phyloP scores from a whole-genome alignment of 2,329 filamentous ascomycete species.

The Hypoxylon rubiginosum region DNA sequence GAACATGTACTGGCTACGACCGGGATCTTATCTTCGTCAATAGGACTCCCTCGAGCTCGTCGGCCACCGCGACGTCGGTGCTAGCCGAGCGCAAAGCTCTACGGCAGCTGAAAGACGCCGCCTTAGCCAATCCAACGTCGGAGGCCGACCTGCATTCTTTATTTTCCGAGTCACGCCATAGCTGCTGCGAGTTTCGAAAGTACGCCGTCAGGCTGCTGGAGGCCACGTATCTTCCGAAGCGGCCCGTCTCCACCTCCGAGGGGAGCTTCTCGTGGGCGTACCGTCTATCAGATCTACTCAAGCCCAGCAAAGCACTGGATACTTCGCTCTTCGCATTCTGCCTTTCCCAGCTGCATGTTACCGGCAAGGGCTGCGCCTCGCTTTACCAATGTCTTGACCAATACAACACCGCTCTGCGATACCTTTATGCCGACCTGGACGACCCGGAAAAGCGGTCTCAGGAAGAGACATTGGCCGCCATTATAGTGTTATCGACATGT shows the following conservation, averaged over 20 bases:
- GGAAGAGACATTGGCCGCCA: conserved; percentile 42
- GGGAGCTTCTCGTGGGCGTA: conserved; percentile 38
- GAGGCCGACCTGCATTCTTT: conserved; percentile 22
- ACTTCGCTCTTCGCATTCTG: conserved; percentile 42
- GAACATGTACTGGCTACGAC: conserved; percentile 36
- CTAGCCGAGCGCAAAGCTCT: conserved; percentile 24
- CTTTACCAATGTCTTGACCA: conserved; percentile 42
- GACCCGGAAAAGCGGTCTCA: conserved; percentile 30
- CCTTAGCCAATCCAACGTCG: conserved; percentile 4
- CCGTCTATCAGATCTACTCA: conserved; percentile 28
- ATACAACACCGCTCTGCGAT: conserved; percentile 37
- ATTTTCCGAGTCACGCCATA: conserved; percentile 23
- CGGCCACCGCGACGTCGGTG: conserved; percentile 34
- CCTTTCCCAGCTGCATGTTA: conserved; percentile 38
- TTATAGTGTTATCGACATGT: conserved; percentile 39
- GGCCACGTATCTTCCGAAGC: conserved; percentile 39
- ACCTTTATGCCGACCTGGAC: conserved; percentile 36
- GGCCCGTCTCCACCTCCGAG: conserved; percentile 18
- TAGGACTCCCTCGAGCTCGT: conserved; percentile 33
- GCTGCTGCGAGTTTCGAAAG: conserved; percentile 27
- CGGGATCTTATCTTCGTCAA: conserved; percentile 40
- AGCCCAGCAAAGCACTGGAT: conserved; percentile 37
- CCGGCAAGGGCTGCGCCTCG: conserved; percentile 23
- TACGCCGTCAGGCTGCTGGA: conserved; percentile 37
- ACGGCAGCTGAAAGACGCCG: conserved; percentile 13